A percentile compares a stretch with the other conserved stretches of the same genome.
These are phyloP conservation scores for Sphaerulina musiva DNA, from an alignment of 2,329 filamentous ascomycete genomes.

Conservation along the genomic window DNA sequence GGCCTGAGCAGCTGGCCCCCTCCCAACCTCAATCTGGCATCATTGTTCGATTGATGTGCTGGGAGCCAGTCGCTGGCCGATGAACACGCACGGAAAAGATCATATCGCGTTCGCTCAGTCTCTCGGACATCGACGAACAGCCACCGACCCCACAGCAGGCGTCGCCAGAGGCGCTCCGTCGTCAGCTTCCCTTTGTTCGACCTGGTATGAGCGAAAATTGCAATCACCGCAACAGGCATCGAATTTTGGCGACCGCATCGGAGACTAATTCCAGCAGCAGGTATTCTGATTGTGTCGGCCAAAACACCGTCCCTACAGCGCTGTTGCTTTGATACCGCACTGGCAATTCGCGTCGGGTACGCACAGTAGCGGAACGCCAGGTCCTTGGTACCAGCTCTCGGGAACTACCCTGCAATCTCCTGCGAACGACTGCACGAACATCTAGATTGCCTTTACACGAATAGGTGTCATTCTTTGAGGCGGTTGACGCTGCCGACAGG, in stretches of 20 bases:
- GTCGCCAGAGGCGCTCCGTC: conserved; percentile 19
- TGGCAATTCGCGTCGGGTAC: conserved; percentile 27
- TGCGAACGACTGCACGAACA: conserved; percentile 34
- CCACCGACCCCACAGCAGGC: conserved; percentile 19
- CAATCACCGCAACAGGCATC: conserved; percentile 18
- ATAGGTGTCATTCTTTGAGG: conserved; percentile 21
- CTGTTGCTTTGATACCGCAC: conserved; percentile 27
- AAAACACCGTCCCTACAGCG: conserved; percentile 27
- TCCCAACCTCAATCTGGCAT: conserved; percentile 14
- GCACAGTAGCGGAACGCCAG: conserved; percentile 31
- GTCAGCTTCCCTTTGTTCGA: conserved; percentile 23
- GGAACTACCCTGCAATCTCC: conserved; percentile 35
- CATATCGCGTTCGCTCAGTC: conserved; percentile 16
- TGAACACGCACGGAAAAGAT: conserved; percentile 8
- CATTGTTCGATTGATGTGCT: conserved; percentile 16
- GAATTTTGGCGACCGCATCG: conserved; percentile 16
- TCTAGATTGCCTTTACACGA: conserved; percentile 20
- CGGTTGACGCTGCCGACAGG: conserved; percentile 17
- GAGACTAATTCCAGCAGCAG: conserved; percentile 21
- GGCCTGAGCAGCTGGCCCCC: conserved; percentile 20
- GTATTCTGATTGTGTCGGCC: conserved; percentile 20
- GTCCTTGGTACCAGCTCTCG: conserved; percentile 28
- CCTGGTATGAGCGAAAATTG: conserved; percentile 22
- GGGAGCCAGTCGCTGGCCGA: conserved; percentile 13
- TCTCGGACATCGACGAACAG: conserved; percentile 22